Conservation (phyloP, 2,329 filamentous ascomycete genomes). For the Exophiala bonariae region DNA sequence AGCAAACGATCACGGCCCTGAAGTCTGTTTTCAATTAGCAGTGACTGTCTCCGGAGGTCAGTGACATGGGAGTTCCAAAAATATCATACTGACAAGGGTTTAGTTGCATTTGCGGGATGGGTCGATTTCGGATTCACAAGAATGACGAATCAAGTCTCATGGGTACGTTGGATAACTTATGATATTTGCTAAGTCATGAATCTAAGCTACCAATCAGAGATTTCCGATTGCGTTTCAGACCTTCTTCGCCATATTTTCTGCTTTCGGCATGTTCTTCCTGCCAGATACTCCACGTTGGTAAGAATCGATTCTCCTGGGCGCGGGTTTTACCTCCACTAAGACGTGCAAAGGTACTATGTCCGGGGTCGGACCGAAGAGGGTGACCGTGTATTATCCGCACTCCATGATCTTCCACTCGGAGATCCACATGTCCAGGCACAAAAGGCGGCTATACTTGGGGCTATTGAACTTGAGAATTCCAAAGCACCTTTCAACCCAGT, state of each 20-base stretch:
- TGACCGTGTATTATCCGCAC: conserved; percentile 51
- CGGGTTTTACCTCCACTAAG: not conserved
- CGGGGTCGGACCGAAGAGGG: conserved; percentile 48
- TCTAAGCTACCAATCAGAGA: conserved; percentile 33
- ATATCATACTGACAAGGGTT: not conserved
- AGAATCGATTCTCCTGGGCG: not conserved
- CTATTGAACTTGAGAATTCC: conserved; percentile 53
- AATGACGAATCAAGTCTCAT: conserved; percentile 31
- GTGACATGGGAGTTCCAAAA: too few relatives aligned
- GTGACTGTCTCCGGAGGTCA: conserved; percentile 17
- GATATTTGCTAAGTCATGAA: too few relatives aligned
- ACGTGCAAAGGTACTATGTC: conserved; percentile 5
- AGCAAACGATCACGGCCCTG: conserved; percentile 27
- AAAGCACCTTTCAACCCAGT: conserved; percentile 54
- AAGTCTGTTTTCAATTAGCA: conserved; percentile 30
- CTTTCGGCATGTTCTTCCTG: conserved; percentile 35
- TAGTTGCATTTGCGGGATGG: conserved; percentile 33
- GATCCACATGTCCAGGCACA: conserved; percentile 54
- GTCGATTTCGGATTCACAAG: conserved; percentile 36
- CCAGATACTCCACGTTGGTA: conserved; percentile 40
- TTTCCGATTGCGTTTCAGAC: conserved; percentile 51
- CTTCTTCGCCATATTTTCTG: conserved; percentile 41
- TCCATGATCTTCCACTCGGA: conserved; percentile 40
- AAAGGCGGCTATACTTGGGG: conserved; percentile 55
- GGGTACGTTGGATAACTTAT: conserved; percentile 21